Conservation (phyloP, 2,329 filamentous ascomycete species). For the Hypomyces rosellus region DNA sequence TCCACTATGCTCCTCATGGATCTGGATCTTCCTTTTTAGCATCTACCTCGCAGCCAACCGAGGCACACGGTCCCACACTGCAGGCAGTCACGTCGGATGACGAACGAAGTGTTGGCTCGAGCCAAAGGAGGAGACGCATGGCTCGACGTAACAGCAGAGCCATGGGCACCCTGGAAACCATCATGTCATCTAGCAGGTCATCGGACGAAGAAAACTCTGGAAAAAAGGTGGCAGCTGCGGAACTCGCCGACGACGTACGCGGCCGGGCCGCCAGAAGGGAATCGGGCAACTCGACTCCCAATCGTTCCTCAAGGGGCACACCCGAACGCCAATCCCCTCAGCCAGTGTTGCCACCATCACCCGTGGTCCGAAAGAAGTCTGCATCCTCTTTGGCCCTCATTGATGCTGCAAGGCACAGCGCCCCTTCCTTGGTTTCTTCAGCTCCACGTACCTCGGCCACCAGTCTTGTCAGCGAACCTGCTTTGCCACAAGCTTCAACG, state of each 20-base stretch:
- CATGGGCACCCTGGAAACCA: conserved; percentile 58
- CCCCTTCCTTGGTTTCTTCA: conserved; percentile 20
- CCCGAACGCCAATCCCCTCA: conserved; percentile 20
- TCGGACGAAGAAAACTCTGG: conserved; percentile 52
- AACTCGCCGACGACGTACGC: conserved; percentile 49
- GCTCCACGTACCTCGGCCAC: conserved; percentile 31
- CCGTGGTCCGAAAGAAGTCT: conserved; percentile 17
- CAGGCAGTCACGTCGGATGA: conserved; percentile 54
- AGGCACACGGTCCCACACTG: conserved; percentile 44
- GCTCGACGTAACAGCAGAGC: conserved; percentile 45
- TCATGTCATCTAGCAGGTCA: conserved; percentile 60
- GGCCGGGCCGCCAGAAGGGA: conserved; percentile 39
- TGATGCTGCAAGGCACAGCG: conserved; percentile 29
- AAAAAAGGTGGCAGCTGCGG: conserved; percentile 49
- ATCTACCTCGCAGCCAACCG: conserved; percentile 23
- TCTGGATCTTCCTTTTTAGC: conserved; percentile 45
- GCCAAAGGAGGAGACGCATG: conserved; percentile 34
- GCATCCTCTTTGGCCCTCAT: conserved; percentile 32
- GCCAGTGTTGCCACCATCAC: conserved; percentile 14
- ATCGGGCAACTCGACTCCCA: conserved; percentile 26
- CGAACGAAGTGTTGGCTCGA: conserved; percentile 34
- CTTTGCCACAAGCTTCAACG: conserved; percentile 50
- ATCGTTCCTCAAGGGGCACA: conserved; percentile 23
- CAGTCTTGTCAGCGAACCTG: conserved; percentile 48
- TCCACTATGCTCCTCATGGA: conserved; percentile 57